A percentile compares a stretch with the other conserved stretches of the same genome.
Evolutionary conservation across 257 asterid genomes (phyloP).

Genomic region (Nicotiana benthamiana): DNA sequence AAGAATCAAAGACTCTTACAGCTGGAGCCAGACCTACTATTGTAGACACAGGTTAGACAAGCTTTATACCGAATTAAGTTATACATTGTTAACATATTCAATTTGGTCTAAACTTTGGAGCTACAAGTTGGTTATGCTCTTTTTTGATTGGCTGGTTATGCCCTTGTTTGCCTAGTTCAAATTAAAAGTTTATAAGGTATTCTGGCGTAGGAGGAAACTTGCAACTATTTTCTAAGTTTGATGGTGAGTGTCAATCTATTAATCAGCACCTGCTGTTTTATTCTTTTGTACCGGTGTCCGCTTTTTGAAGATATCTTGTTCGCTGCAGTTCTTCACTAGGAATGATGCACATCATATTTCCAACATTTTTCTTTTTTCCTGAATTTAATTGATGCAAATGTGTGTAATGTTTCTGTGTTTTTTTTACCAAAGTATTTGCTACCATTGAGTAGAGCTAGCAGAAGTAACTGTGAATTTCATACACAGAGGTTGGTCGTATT

Average conservation of each 20-base stretch:
- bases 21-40: conserved; percentile 83
- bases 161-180: conserved; percentile 1
- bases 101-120: neutral
- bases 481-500: conserved; percentile 76
- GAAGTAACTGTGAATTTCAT: conserved; percentile 16
- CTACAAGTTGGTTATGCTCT: neutral
- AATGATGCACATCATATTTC: neutral
- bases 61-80: conserved; percentile 9
- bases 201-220: neutral
- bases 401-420: neutral
- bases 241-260: neutral
- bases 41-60: conserved; percentile 68
- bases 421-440: neutral
- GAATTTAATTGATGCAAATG: neutral
- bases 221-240: neutral
- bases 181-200: neutral
- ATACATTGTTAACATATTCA: neutral
- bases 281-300: neutral
- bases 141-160: neutral
- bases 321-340: neutral
- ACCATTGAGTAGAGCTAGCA: conserved; percentile 1
- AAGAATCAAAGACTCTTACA: conserved; percentile 73
- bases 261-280: neutral
- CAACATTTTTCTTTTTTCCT: neutral
- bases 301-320: neutral